Conservation (phyloP, 306 rosid species). For the Vigna mungo region DNA sequence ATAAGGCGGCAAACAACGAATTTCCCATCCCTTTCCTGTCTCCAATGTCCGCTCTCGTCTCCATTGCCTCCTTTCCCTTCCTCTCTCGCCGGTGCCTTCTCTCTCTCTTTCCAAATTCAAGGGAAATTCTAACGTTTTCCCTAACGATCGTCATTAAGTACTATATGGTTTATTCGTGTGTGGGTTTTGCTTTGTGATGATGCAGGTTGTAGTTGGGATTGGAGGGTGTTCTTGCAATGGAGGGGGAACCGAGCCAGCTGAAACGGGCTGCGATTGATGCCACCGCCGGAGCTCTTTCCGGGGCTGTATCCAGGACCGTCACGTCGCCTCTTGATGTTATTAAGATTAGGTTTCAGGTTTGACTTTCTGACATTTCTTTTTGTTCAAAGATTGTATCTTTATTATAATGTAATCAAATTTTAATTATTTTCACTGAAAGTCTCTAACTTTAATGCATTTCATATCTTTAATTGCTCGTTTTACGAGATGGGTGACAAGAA, state of each 20-base stretch:
- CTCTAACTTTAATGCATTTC: too few relatives aligned
- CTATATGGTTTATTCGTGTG: background rate
- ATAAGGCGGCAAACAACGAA: slow-evolving; percentile 44
- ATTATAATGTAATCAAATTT: background rate
- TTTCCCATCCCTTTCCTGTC: background rate
- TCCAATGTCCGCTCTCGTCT: slow-evolving; percentile 44
- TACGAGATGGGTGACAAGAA: too few relatives aligned
- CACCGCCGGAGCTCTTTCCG: slow-evolving; percentile 86
- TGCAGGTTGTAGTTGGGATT: slow-evolving; percentile 49
- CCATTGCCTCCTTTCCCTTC: slow-evolving; percentile 39
- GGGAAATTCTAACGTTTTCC: slow-evolving; percentile 38
- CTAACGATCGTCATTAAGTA: background rate
- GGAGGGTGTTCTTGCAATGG: slow-evolving; percentile 64
- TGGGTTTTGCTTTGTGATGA: slow-evolving; percentile 8
- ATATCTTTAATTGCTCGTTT: too few relatives aligned
- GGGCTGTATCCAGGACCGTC: slow-evolving; percentile 81
- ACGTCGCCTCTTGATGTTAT: slow-evolving; percentile 98
- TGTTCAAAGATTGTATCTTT: background rate
- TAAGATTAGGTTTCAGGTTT: slow-evolving; percentile 97
- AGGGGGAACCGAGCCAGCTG: slow-evolving; percentile 75
- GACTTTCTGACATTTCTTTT: background rate
- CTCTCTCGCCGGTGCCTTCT: slow-evolving; percentile 40
- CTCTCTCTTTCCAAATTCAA: background rate
- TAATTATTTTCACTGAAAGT: too few relatives aligned
- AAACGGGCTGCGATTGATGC: slow-evolving; percentile 72